These are phyloP conservation scores for Elaeis guineensis DNA, from an alignment of 176 grass and related monocot species.

Conservation along the genomic window DNA sequence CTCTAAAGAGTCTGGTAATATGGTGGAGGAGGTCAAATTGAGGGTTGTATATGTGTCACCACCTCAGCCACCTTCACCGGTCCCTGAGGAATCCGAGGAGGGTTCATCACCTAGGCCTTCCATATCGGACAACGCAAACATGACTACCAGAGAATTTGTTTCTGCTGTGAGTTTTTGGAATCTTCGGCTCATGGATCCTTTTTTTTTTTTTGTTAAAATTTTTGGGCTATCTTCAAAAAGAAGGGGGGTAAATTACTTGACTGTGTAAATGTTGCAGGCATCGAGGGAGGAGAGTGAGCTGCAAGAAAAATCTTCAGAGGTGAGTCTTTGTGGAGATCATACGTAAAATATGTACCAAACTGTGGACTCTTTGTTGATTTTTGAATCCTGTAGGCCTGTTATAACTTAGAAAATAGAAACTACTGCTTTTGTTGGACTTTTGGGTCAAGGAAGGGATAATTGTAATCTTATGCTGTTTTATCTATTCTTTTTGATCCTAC, in stretches of 20 bases:
- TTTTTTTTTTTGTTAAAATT: too few species aligned
- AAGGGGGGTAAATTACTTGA: not conserved
- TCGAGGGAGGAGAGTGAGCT: slow-evolving; percentile 35
- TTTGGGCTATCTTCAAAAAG: not conserved
- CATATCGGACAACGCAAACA: slow-evolving; percentile 13
- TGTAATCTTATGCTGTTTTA: too few species aligned
- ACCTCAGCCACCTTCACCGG: too few species aligned
- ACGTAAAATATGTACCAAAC: not conserved
- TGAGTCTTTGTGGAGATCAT: slow-evolving; percentile 9
- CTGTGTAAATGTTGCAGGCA: slow-evolving; percentile 27
- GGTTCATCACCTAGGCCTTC: too few species aligned
- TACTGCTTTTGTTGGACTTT: too few species aligned
- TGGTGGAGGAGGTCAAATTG: slow-evolving; percentile 62
- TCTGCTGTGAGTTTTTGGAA: too few species aligned
- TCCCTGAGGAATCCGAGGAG: too few species aligned
- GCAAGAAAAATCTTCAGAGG: slow-evolving; percentile 54
- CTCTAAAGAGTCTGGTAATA: slow-evolving; percentile 54
- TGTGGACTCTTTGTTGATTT: too few species aligned
- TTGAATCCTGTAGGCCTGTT: too few species aligned
- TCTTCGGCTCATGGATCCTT: not conserved
- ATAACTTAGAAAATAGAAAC: too few species aligned
- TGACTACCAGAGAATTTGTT: slow-evolving; percentile 32
- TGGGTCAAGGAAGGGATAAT: too few species aligned
- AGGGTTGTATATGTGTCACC: slow-evolving; percentile 51
- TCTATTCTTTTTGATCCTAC: too few species aligned